A percentile compares a stretch with the other conserved stretches of the same genome.
phyloP scores from a whole-genome alignment of 129 eudicot species.

The Centella asiatica region DNA sequence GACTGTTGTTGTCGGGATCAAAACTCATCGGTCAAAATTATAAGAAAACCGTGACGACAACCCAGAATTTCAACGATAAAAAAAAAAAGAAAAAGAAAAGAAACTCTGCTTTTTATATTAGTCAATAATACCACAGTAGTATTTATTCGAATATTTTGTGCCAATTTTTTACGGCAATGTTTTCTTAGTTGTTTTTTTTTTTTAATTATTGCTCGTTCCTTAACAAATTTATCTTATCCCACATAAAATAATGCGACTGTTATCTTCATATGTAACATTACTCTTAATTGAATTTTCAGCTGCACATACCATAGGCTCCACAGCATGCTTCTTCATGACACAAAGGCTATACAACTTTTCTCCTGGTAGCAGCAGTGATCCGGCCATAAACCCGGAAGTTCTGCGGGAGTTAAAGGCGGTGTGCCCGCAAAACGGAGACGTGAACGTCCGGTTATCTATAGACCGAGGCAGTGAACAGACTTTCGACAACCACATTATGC shows the following conservation, averaged over 20 bases:
- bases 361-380: not conserved
- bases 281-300: conserved; percentile 9
- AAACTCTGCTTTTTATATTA: too few relatives aligned
- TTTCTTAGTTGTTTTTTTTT: too few relatives aligned
- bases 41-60: too few relatives aligned
- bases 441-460: not conserved
- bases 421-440: conserved; percentile 11
- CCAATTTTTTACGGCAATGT: too few relatives aligned
- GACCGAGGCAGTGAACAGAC: not conserved
- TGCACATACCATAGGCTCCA: conserved; percentile 20
- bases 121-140: too few relatives aligned
- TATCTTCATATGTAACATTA: too few relatives aligned
- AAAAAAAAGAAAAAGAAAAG: too few relatives aligned
- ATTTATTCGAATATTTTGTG: too few relatives aligned
- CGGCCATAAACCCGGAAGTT: conserved; percentile 12
- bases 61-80: too few relatives aligned
- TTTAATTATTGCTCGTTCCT: not conserved
- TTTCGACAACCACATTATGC: conserved; percentile 10
- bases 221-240: not conserved
- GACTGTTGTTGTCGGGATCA: too few relatives aligned
- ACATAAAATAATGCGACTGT: not conserved
- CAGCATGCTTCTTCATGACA: conserved; percentile 18
- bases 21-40: too few relatives aligned
- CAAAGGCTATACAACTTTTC: conserved; percentile 14
- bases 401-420: not conserved